A percentile compares a stretch with the other conserved stretches of the same genome.
Conservation (phyloP, 768 basidiomycete genomes). For the Russula sp. region DNA sequence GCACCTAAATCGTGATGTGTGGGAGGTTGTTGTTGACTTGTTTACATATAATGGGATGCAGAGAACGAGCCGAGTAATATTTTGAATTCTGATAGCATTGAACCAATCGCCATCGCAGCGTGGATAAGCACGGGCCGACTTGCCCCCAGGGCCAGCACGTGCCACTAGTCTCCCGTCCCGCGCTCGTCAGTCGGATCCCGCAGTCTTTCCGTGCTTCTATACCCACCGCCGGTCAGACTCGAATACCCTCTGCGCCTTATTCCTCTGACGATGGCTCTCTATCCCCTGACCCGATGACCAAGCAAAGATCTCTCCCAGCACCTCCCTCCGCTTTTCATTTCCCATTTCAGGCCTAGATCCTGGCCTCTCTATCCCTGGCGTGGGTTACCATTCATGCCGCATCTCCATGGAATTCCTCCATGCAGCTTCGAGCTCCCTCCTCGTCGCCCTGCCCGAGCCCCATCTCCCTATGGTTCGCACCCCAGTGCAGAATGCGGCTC, state of each 20-base stretch:
- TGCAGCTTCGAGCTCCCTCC: constrained; percentile 16
- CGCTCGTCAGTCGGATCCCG: neutral
- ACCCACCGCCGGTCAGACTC: neutral
- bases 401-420: constrained; percentile 37
- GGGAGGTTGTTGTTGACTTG: constrained; percentile 41
- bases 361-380: constrained; percentile 36
- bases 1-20: constrained; percentile 50
- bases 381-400: constrained; percentile 32
- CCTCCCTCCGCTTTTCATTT: constrained; percentile 40
- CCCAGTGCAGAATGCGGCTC: constrained; percentile 27
- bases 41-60: constrained; percentile 39
- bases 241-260: constrained; percentile 12
- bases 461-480: constrained; percentile 26
- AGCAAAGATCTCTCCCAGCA: constrained; percentile 22
- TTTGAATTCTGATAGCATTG: constrained; percentile 48
- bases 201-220: constrained; percentile 11
- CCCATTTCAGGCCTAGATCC: constrained; percentile 66
- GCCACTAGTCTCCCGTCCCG: constrained; percentile 22
- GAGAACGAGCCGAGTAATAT: constrained; percentile 46
- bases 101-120: constrained; percentile 39
- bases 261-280: constrained; percentile 23
- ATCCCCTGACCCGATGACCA: constrained; percentile 13
- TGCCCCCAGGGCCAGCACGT: constrained; percentile 29
- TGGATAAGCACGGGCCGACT: too few species aligned
- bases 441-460: constrained; percentile 27